Conservation (phyloP, 768 basidiomycete species). For the Phanerodontia chrysosporium region DNA sequence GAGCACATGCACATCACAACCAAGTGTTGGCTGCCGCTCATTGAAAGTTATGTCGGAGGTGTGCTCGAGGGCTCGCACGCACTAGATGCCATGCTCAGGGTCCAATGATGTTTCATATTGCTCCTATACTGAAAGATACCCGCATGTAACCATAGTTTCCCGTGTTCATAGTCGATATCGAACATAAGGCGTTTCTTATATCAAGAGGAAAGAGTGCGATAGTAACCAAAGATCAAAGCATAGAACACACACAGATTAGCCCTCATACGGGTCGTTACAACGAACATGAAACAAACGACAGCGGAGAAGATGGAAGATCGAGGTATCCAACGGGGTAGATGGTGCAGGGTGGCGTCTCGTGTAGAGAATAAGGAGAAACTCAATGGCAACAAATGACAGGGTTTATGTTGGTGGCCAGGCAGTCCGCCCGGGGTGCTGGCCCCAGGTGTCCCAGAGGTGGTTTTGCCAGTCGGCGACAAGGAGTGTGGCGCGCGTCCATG, state of each 20-base stretch:
- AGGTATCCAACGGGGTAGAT: neutral
- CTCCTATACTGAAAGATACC: neutral
- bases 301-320: neutral
- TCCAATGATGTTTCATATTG: neutral
- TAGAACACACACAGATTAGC: neutral
- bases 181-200: neutral
- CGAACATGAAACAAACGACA: neutral
- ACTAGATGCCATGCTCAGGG: neutral
- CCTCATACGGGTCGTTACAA: neutral
- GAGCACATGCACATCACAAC: slow-evolving; percentile 67
- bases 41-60: slow-evolving; percentile 26
- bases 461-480: slow-evolving; percentile 5
- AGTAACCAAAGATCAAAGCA: neutral
- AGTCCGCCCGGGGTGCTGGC: slow-evolving; percentile 10
- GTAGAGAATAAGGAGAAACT: neutral
- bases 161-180: neutral
- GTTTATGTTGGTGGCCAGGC: slow-evolving; percentile 11
- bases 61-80: neutral
- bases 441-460: slow-evolving; percentile 9
- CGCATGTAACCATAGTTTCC: neutral
- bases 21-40: slow-evolving; percentile 30
- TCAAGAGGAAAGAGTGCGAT: neutral
- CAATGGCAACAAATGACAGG: neutral
- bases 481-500: slow-evolving; percentile 32
- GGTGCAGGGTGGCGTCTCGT: neutral